Percentiles rank a stretch among this genome's conserved stretches.
phyloP scores from a whole-genome alignment of 139 green algal species.

The Tetradesmus obliquus region DNA sequence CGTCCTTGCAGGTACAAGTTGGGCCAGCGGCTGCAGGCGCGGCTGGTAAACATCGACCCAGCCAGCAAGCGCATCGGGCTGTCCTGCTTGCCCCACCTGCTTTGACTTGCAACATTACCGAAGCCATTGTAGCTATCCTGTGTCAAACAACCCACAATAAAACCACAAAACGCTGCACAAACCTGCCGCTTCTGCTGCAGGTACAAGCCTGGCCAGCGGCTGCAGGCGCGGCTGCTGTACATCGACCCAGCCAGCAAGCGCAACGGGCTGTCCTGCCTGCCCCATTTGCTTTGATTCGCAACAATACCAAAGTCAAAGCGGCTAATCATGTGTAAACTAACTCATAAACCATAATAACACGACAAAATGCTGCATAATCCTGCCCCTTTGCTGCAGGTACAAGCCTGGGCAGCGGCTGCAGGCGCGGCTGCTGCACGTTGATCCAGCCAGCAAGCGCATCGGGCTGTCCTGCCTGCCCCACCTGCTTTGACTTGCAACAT shows the following conservation, averaged over 20 bases:
- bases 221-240: slow-evolving; percentile 87
- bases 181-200: not conserved
- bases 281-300: too few relatives aligned
- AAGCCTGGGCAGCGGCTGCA: slow-evolving; percentile 56
- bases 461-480: not conserved
- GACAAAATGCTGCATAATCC: not conserved
- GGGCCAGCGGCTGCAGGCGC: slow-evolving; percentile 66
- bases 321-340: too few relatives aligned
- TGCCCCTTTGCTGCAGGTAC: not conserved
- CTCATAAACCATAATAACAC: too few relatives aligned
- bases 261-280: slow-evolving; percentile 81
- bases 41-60: slow-evolving; percentile 89
- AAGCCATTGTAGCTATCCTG: too few relatives aligned
- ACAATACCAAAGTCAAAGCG: too few relatives aligned
- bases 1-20: slow-evolving; percentile 18
- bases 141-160: too few relatives aligned
- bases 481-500: too few relatives aligned
- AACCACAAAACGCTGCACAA: too few relatives aligned
- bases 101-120: too few relatives aligned
- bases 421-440: slow-evolving; percentile 88
- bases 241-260: slow-evolving; percentile 83
- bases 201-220: slow-evolving; percentile 40
- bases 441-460: slow-evolving; percentile 77
- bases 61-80: slow-evolving; percentile 81
- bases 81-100: slow-evolving; percentile 82